Conservation (phyloP, 345 rosid species). For the Acer saccharum region DNA sequence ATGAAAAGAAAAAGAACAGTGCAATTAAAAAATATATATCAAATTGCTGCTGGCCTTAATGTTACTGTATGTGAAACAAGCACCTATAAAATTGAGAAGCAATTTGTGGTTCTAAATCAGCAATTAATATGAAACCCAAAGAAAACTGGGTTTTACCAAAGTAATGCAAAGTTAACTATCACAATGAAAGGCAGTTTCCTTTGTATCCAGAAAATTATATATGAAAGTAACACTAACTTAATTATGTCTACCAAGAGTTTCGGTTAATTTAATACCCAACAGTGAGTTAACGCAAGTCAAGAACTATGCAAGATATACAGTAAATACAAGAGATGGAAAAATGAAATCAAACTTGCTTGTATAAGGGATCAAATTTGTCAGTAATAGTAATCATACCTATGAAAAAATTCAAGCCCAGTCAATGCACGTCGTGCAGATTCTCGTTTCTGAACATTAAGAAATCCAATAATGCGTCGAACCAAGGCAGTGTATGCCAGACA, state of each 20-base stretch:
- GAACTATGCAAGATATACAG: neutral
- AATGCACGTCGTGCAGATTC: slow-evolving; percentile 82
- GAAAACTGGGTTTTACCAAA: neutral
- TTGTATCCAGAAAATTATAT: neutral
- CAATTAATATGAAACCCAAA: neutral
- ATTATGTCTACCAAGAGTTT: neutral
- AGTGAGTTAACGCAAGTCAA: neutral
- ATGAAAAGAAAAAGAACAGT: neutral
- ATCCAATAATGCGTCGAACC: slow-evolving; percentile 88
- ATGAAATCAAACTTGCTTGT: neutral
- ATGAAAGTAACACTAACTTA: neutral
- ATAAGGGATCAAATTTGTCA: neutral
- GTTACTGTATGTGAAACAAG: neutral
- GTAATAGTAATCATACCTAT: slow-evolving; percentile 60
- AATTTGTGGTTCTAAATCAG: neutral
- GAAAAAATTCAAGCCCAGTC: slow-evolving; percentile 96
- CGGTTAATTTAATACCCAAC: neutral
- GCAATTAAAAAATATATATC: neutral
- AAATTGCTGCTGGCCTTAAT: too few relatives aligned
- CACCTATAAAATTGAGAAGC: neutral
- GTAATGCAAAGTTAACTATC: neutral
- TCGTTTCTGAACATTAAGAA: slow-evolving; percentile 87
- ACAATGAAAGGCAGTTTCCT: neutral
- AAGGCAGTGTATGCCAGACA: slow-evolving; percentile 89
- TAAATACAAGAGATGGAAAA: slow-evolving; percentile 3